A percentile compares a stretch with the other conserved stretches of the same genome.
phyloP scores from a whole-genome alignment of 805 yeast genomes.

The Candida vartiovaarae region DNA sequence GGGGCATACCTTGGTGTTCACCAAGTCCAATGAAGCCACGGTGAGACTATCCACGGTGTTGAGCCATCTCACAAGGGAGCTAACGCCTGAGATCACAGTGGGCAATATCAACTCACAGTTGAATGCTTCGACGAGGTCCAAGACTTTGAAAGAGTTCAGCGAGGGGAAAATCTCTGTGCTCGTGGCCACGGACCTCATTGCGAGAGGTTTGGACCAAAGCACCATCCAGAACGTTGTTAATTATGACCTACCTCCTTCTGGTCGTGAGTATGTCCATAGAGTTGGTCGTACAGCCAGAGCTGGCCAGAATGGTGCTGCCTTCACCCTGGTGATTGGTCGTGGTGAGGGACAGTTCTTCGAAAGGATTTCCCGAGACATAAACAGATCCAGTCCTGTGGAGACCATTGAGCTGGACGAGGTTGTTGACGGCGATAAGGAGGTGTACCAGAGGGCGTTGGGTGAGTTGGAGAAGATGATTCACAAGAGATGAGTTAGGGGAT shows the following conservation, averaged over 20 bases:
- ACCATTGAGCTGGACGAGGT: constrained; percentile 23
- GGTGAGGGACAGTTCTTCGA: constrained; percentile 69
- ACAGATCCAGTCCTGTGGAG: constrained; percentile 37
- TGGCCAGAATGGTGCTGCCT: constrained; percentile 66
- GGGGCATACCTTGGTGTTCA: constrained; percentile 49
- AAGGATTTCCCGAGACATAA: constrained; percentile 43
- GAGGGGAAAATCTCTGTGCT: constrained; percentile 44
- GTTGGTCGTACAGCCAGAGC: constrained; percentile 98
- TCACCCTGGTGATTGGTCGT: constrained; percentile 64
- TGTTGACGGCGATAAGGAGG: constrained; percentile 22
- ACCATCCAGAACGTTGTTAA: constrained; percentile 71
- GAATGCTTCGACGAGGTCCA: constrained; percentile 44
- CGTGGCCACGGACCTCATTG: constrained; percentile 83
- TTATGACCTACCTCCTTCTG: constrained; percentile 83
- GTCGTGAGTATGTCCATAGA: constrained; percentile 91
- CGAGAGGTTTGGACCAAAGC: constrained; percentile 88
- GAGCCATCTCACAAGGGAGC: constrained; percentile 30
- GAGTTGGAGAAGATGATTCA: constrained; percentile 35
- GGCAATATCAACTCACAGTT: constrained; percentile 54
- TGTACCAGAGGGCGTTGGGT: constrained; percentile 39
- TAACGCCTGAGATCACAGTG: constrained; percentile 19
- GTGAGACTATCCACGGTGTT: constrained; percentile 68
- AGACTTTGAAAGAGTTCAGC: constrained; percentile 54
- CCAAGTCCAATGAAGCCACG: constrained; percentile 79
- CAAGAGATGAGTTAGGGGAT: constrained; percentile 1